Conservation (phyloP, 345 rosid species). For the Lagerstroemia speciosa region DNA sequence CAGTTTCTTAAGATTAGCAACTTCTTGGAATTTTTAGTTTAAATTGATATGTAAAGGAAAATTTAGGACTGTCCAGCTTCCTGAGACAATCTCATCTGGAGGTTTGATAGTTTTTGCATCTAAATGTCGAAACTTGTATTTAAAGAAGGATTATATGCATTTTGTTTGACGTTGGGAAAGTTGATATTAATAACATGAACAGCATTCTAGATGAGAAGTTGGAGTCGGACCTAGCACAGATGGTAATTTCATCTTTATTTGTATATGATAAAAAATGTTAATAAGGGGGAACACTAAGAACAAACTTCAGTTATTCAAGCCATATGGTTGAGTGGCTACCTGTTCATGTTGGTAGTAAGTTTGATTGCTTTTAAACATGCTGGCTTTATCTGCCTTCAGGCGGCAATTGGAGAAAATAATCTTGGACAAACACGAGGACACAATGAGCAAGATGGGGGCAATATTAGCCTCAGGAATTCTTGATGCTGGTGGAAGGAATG, state of each 20-base stretch:
- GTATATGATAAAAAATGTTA: background rate
- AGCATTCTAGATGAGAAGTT: background rate
- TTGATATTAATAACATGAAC: too few species aligned
- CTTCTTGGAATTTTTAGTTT: too few species aligned
- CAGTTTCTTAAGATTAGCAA: too few species aligned
- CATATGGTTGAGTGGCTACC: background rate
- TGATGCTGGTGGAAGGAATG: conserved; percentile 99
- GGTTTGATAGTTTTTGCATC: too few species aligned
- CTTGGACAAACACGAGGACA: conserved; percentile 93
- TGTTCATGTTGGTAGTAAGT: background rate
- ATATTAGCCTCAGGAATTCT: conserved; percentile 95
- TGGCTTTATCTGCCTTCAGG: conserved; percentile 26
- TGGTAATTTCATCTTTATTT: background rate
- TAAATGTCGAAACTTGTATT: too few species aligned
- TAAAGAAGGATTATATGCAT: background rate
- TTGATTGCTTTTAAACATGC: background rate
- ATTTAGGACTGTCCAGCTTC: too few species aligned
- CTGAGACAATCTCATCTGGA: too few species aligned
- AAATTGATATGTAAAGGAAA: too few species aligned
- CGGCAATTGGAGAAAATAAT: conserved; percentile 92
- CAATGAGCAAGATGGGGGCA: conserved; percentile 99
- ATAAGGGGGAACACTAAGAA: too few species aligned
- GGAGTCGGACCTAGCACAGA: background rate
- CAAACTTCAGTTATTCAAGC: background rate
- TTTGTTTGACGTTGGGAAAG: background rate